Evolutionary conservation across 2,329 filamentous ascomycete species (phyloP).

Genomic region (Trichoderma aggressivum): DNA sequence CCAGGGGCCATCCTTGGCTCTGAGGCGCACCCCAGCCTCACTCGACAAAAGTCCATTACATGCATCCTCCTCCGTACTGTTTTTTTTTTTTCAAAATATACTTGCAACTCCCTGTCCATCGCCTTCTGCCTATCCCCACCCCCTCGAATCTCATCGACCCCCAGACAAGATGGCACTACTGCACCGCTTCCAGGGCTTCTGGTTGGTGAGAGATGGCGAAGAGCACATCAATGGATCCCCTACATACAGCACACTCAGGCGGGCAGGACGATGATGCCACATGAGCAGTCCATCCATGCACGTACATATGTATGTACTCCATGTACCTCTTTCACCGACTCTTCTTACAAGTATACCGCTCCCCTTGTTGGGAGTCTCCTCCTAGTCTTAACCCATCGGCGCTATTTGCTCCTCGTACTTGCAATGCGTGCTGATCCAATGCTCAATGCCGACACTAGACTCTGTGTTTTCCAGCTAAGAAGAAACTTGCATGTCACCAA

Average conservation of each 20-base stretch:
- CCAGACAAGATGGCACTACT: background rate
- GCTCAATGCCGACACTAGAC: background rate
- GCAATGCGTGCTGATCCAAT: background rate
- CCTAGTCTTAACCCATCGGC: background rate
- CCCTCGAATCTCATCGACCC: background rate
- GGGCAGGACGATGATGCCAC: background rate
- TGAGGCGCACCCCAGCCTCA: background rate
- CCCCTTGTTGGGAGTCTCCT: background rate
- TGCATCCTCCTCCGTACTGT: background rate
- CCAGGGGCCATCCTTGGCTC: conserved; percentile 3
- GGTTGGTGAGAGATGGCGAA: background rate
- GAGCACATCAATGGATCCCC: background rate
- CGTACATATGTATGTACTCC: background rate
- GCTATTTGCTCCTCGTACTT: background rate
- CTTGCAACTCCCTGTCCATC: background rate
- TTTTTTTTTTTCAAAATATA: background rate
- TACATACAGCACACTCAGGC: background rate
- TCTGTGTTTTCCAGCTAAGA: background rate
- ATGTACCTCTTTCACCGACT: background rate
- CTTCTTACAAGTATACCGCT: background rate
- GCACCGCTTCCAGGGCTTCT: background rate
- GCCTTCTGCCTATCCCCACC: background rate
- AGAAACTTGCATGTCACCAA: background rate
- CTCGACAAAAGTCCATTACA: background rate
- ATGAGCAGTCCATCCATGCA: background rate